Base-by-base conservation (phyloP, 495 filamentous ascomycete species). In the Talaromyces adpressus region DNA sequence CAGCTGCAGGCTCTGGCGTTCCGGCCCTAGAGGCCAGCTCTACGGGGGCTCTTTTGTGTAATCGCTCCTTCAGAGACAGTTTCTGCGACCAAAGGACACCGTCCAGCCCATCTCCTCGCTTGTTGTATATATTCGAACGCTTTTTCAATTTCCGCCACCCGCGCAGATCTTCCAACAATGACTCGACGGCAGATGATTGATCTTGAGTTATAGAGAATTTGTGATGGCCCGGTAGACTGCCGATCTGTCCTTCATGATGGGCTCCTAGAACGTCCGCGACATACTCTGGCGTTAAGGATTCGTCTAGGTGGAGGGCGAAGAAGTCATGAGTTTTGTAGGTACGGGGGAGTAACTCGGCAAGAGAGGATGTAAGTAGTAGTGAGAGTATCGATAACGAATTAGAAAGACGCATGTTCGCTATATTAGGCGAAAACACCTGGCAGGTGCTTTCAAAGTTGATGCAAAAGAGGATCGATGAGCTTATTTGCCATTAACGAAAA, bases 231-330 rank as follows among this genome's bases (percentile, higher is more conserved):
- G 79, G 72, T 6, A 98, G 83, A 69, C 93, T 85, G 30, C 92
- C 93, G 34, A 98, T 80, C 22, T 82, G 81, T 23, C 94, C 94
- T 71, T 97, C 94, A 71, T 96, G 88, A 47, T 84, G 80, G 32
- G 96, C 82, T 25, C 90, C 91, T 30, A 98, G 77, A 18, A 82
- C 78, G 18, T 80, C 75, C 14, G 94, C 91, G 60, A 98, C 78
- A n/a, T 89, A 77, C 32, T 82, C 73, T 25, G 95, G 94, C 3
- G 84, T 80, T 23, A 80, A 79, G 49, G 81, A 75, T 14, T 83
- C 76, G 51, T 85, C 85, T 64, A 97, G 85, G 64, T 95, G 90
- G 57, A 97, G 80, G 57, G 93, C 92, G 72, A 97, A 96, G 75
- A 93, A 97, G 70, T 97, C 91, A 75, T 88, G 88, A 6, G 85